A percentile compares a stretch with the other conserved stretches of the same genome.
These are phyloP conservation scores for Metschnikowia sp. DNA, from an alignment of 805 yeast genomes.

Conservation along the genomic window DNA sequence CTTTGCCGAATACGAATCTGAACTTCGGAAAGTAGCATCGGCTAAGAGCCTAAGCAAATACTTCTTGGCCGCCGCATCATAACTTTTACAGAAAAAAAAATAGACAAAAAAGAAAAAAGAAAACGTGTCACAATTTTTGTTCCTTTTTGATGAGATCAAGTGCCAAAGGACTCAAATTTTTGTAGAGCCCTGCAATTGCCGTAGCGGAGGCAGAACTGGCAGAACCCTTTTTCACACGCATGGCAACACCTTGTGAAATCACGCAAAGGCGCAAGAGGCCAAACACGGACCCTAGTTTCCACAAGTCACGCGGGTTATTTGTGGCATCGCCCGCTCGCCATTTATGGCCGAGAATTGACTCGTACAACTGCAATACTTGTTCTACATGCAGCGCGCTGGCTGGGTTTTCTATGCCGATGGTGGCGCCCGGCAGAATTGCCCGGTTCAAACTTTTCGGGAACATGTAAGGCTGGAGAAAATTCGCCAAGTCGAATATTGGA, in stretches of 20 bases:
- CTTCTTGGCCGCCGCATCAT: too few relatives aligned
- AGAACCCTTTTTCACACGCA: constrained; percentile 48
- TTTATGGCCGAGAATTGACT: constrained; percentile 18
- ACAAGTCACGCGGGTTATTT: constrained; percentile 43
- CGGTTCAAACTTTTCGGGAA: constrained; percentile 39
- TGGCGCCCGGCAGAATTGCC: constrained; percentile 21
- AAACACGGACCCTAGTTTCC: constrained; percentile 55
- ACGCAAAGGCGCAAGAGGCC: constrained; percentile 54
- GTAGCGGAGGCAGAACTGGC: constrained; percentile 54
- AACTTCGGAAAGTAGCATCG: too few relatives aligned
- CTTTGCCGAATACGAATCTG: too few relatives aligned
- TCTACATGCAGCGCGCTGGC: constrained; percentile 20
- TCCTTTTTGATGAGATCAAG: constrained; percentile 9
- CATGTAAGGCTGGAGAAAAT: constrained; percentile 52
- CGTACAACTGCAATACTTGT: constrained; percentile 27
- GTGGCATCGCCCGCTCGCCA: constrained; percentile 35
- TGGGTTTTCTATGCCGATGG: constrained; percentile 33
- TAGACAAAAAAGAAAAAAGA: neutral
- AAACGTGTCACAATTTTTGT: constrained; percentile 5
- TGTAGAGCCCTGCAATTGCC: constrained; percentile 34
- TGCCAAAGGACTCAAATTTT: constrained; percentile 30
- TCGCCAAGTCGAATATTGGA: constrained; percentile 60
- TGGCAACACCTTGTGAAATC: constrained; percentile 60
- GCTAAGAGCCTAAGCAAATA: too few relatives aligned
- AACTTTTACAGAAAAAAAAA: too few relatives aligned